phyloP scores from a whole-genome alignment of 306 rosid species.

The Chamaecrista fasciculata region DNA sequence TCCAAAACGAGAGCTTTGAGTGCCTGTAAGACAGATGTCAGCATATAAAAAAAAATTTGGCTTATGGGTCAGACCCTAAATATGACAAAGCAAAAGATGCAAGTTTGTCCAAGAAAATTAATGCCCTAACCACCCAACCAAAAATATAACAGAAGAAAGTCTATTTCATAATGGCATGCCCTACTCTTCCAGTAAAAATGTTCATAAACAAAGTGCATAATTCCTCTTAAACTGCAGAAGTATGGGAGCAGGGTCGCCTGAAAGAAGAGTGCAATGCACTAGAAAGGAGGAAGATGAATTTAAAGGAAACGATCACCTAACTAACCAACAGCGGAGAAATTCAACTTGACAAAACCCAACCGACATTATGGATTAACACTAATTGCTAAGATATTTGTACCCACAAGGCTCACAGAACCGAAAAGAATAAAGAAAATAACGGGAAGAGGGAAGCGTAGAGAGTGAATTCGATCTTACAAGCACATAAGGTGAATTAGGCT shows the following conservation, averaged over 20 bases:
- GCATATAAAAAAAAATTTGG: neutral
- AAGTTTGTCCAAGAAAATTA: neutral
- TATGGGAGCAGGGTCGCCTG: neutral
- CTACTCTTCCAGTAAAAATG: neutral
- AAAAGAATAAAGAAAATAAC: neutral
- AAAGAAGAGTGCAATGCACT: neutral
- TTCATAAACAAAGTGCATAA: neutral
- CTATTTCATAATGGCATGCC: neutral
- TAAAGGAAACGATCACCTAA: neutral
- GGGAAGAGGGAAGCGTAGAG: neutral
- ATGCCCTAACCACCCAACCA: neutral
- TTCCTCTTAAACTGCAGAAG: neutral
- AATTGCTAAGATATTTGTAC: neutral
- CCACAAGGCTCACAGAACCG: neutral
- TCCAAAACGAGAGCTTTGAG: constrained; percentile 90
- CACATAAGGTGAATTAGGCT: constrained; percentile 77
- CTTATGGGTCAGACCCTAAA: neutral
- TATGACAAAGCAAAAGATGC: neutral
- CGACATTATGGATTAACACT: neutral
- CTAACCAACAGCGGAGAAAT: neutral
- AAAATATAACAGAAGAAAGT: neutral
- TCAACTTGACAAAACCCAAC: neutral
- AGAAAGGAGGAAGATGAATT: neutral
- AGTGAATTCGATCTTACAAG: constrained; percentile 45
- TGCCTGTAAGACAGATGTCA: constrained; percentile 44